Evolutionary conservation across 1,284 basidiomycete species (phyloP), one percentile per base, ranked within the genome.

Genomic region (Irpex sp.): DNA sequence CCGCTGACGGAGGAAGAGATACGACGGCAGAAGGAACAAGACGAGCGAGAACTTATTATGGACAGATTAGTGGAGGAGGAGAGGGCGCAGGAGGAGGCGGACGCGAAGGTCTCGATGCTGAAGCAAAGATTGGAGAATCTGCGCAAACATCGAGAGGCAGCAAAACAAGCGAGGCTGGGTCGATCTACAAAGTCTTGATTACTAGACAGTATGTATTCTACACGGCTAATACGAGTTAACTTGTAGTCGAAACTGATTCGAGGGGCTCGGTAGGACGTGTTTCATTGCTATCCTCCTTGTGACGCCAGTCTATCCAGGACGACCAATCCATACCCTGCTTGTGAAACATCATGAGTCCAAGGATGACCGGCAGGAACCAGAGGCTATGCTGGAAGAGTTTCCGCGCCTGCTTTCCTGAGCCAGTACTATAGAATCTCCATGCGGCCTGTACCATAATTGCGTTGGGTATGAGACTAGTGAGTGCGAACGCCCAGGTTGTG

Each of bases 321-420:
- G 83, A 60, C 84, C 85, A 95, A 64, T 88, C 85, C 67, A 88
- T 81, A 1, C 91, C 89, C 70, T 90, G 88, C 78, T 97, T 97
- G 76, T 95, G 94, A 63, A 91, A 81, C 93, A 99, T 96, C 88
- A 97, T 96, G 64, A 99, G 79, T 0, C 90, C 93, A 67, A 99
- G 81, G 9, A 98, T 82, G 7, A 91, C 91, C 0, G 97, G 97
- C 61, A 99, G 75, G 77, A 97, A 97, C 87, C 95, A 95, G 66
- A 99, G 74, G 74, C 89, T 91, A 65, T 93, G 86, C 73, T 92
- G 90, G 72, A 93, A 98, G 31, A 94, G 76, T 55, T 79, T 80
- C 67, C 90, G 84, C 1, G 97, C 97, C 58, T 88, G 83, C 70
- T 90, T 88, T 74, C 98, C 95, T n/a, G 85, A 83, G 19, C 87